Percentiles rank a stretch among this genome's conserved stretches.
phyloP scores from a whole-genome alignment of 345 rosid genomes.

The Lepidium aucheri region DNA sequence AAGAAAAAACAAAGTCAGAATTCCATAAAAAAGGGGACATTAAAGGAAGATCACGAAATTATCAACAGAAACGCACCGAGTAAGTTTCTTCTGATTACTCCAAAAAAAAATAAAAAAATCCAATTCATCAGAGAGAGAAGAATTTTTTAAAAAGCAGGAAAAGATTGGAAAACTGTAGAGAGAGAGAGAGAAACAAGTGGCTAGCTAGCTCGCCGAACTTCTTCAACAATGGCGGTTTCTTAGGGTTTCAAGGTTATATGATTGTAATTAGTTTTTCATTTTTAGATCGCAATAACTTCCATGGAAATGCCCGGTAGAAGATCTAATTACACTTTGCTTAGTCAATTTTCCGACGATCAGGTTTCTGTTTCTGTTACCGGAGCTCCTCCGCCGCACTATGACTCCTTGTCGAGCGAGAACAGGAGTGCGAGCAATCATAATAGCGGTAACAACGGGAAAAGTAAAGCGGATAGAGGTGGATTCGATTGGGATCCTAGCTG shows the following conservation, averaged over 20 bases:
- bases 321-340: conserved; percentile 80
- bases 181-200: conserved; percentile 30
- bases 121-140: conserved; percentile 25
- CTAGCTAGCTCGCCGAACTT: conserved; percentile 14
- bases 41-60: conserved; percentile 5
- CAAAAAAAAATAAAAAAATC: conserved; percentile 9
- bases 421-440: conserved; percentile 17
- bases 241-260: conserved; percentile 32
- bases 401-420: conserved; percentile 59
- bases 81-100: conserved; percentile 10
- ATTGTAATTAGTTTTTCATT: neutral
- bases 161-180: conserved; percentile 16
- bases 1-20: neutral
- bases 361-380: conserved; percentile 39
- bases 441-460: conserved; percentile 29
- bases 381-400: conserved; percentile 45
- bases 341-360: conserved; percentile 72
- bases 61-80: conserved; percentile 26
- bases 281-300: conserved; percentile 17
- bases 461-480: conserved; percentile 40
- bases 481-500: conserved; percentile 63
- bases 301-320: conserved; percentile 91
- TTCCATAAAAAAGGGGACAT: neutral
- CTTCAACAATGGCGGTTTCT: conserved; percentile 46
- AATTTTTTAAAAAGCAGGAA: neutral